These are phyloP conservation scores for Claviceps sp. DNA, from an alignment of 2,329 filamentous ascomycete species.

Conservation along the genomic window DNA sequence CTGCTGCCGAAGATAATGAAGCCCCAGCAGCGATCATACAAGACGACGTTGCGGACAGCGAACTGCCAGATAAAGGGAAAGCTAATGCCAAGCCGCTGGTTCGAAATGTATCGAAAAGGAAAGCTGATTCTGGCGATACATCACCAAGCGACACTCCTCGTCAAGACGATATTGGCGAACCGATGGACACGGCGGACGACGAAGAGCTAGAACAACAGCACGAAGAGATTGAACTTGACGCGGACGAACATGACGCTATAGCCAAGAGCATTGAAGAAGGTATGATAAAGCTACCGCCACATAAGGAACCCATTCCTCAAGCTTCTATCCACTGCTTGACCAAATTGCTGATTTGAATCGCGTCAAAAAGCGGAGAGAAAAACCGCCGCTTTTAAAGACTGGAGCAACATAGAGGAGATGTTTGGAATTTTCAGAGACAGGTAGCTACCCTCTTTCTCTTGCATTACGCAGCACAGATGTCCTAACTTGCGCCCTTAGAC, in stretches of 20 bases:
- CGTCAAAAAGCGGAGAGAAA: constrained; percentile 59
- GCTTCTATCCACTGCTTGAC: neutral
- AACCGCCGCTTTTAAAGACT: constrained; percentile 64
- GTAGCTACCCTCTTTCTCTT: constrained; percentile 28
- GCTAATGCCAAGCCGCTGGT: constrained; percentile 26
- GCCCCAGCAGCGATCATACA: constrained; percentile 16
- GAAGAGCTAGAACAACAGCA: constrained; percentile 33
- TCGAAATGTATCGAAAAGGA: constrained; percentile 27
- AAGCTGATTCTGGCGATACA: constrained; percentile 11
- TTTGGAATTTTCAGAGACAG: constrained; percentile 77
- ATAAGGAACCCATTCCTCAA: neutral
- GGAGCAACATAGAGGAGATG: constrained; percentile 72
- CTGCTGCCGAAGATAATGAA: constrained; percentile 34
- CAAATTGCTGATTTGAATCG: constrained; percentile 10
- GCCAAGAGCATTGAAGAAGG: constrained; percentile 53
- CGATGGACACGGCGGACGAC: constrained; percentile 20
- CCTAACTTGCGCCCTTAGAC: constrained; percentile 31
- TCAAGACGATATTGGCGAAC: constrained; percentile 20
- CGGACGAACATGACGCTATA: constrained; percentile 40
- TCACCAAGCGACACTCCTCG: constrained; percentile 7
- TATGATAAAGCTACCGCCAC: constrained; percentile 29
- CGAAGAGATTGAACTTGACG: constrained; percentile 35
- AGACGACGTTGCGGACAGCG: constrained; percentile 12
- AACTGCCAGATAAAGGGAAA: constrained; percentile 18
- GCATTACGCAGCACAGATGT: neutral